Evolutionary conservation across 2,329 filamentous ascomycete genomes (phyloP).

Genomic region (Fusarium tanahbumbuense): DNA sequence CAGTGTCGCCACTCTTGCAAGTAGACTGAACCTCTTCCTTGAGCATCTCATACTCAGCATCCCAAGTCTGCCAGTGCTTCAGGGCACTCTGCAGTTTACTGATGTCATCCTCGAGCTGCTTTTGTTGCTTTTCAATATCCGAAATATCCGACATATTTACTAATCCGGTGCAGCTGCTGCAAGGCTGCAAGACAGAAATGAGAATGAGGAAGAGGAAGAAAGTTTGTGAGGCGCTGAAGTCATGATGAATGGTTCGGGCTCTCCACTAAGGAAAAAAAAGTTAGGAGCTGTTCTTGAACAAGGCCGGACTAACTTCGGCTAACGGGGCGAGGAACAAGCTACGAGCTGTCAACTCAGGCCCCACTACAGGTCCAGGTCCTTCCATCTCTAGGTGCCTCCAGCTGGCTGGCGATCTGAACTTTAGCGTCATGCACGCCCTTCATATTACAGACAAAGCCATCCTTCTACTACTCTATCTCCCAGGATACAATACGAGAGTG

Average conservation of each 20-base stretch:
- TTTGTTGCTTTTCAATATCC: constrained; percentile 79
- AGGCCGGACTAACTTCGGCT: constrained; percentile 45
- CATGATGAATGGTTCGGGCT: constrained; percentile 28
- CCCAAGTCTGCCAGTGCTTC: constrained; percentile 89
- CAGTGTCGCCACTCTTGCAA: constrained; percentile 56
- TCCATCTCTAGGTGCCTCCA: background rate
- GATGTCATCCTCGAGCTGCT: constrained; percentile 80
- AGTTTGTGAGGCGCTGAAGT: constrained; percentile 18
- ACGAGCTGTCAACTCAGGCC: background rate
- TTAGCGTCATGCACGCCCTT: constrained; percentile 31
- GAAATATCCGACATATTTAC: constrained; percentile 63
- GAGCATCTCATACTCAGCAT: constrained; percentile 89
- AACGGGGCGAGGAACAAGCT: background rate
- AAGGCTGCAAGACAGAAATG: constrained; percentile 9
- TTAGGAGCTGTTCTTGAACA: constrained; percentile 18
- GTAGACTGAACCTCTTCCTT: constrained; percentile 80
- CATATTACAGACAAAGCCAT: constrained; percentile 1
- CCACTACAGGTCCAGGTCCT: background rate
- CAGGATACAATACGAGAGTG: background rate
- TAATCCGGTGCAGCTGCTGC: constrained; percentile 21
- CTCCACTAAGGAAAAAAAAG: constrained; percentile 25
- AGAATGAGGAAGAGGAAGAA: constrained; percentile 20
- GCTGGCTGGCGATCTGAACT: background rate
- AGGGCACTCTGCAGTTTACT: constrained; percentile 76
- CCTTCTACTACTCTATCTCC: background rate